Evolutionary conservation across 1,284 basidiomycete species (phyloP).

Genomic region (Marasmius tenuissimus): DNA sequence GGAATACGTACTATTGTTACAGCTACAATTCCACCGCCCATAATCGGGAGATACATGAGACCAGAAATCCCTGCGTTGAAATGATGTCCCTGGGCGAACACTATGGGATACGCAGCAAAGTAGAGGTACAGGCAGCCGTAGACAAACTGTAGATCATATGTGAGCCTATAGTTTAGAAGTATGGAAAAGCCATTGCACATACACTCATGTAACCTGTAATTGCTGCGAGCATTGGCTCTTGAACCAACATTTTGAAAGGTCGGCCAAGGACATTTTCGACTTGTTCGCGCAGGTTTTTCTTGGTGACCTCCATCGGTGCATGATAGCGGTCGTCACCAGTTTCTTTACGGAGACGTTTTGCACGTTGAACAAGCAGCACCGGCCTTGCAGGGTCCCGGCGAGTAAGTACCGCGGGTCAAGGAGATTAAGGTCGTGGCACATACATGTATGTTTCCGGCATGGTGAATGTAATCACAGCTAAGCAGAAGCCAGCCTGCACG

Average conservation of each 20-base stretch:
- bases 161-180: constrained; percentile 18
- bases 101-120: constrained; percentile 61
- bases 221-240: constrained; percentile 79
- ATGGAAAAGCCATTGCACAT: constrained; percentile 25
- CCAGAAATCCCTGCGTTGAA: constrained; percentile 51
- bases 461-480: constrained; percentile 58
- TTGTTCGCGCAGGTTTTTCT: constrained; percentile 38
- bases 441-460: constrained; percentile 75
- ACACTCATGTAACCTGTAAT: constrained; percentile 71
- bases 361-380: constrained; percentile 52
- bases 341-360: constrained; percentile 39
- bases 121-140: constrained; percentile 64
- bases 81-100: constrained; percentile 52
- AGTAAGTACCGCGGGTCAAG: background rate
- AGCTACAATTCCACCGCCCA: constrained; percentile 53
- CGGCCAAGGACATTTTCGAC: constrained; percentile 51
- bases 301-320: constrained; percentile 46
- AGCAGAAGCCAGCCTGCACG: constrained; percentile 41
- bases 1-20: constrained; percentile 37
- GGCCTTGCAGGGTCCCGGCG: constrained; percentile 33
- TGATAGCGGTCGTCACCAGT: constrained; percentile 71
- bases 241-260: constrained; percentile 68
- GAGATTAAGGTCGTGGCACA: constrained; percentile 15
- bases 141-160: constrained; percentile 42
- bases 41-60: constrained; percentile 53